Percentiles rank a stretch among this genome's conserved stretches.
Conservation (phyloP, 139 green algal genomes). For the Raphidocelis subcapitata region DNA sequence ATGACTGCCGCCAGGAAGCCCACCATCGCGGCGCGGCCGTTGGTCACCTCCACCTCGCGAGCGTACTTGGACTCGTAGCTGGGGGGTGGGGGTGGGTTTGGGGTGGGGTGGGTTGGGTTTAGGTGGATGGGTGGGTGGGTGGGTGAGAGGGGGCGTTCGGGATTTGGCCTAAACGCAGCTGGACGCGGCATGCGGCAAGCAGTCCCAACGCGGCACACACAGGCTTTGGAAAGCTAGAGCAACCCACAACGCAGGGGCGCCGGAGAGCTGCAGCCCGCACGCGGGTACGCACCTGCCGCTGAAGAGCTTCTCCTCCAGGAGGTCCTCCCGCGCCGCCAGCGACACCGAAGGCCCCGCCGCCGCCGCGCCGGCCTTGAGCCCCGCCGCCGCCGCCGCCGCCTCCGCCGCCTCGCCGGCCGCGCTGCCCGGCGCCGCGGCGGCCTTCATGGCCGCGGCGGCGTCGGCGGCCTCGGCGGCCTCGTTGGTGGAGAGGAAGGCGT, state of each 20-base stretch:
- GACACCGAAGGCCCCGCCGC: slow-evolving; percentile 24
- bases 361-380: not conserved
- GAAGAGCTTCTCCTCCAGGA: slow-evolving; percentile 25
- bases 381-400: slow-evolving; percentile 2
- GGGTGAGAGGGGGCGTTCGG: too few relatives aligned
- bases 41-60: slow-evolving; percentile 48
- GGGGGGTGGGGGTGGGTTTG: not conserved
- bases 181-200: too few relatives aligned
- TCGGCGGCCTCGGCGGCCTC: slow-evolving; percentile 18
- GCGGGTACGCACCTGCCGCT: not conserved
- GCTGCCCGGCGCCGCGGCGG: not conserved
- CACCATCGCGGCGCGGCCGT: slow-evolving; percentile 59
- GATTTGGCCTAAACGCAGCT: too few relatives aligned
- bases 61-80: slow-evolving; percentile 35
- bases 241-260: too few relatives aligned
- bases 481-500: slow-evolving; percentile 32
- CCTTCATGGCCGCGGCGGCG: slow-evolving; percentile 38
- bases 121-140: too few relatives aligned
- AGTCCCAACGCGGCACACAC: too few relatives aligned
- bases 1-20: slow-evolving; percentile 64
- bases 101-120: not conserved
- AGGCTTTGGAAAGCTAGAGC: too few relatives aligned
- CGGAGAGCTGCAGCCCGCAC: too few relatives aligned
- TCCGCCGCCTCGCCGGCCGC: too few relatives aligned
- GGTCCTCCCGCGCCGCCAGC: slow-evolving; percentile 25